A percentile compares a stretch with the other conserved stretches of the same genome.
Conservation (phyloP, 1,284 basidiomycete genomes). For the Xerocomus cyaneibrunnescens region DNA sequence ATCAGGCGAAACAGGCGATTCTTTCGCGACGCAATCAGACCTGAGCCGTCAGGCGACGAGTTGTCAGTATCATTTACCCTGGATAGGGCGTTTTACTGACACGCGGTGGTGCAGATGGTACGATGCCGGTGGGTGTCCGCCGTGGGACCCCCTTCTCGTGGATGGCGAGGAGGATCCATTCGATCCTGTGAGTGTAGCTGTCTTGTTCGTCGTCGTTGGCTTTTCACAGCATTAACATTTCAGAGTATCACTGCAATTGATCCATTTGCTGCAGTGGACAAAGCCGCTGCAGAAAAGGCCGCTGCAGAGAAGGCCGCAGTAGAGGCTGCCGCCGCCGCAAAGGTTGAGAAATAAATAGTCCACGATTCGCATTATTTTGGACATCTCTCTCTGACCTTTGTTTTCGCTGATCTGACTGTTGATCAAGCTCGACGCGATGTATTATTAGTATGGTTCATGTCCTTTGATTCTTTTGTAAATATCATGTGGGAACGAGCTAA, state of each 20-base stretch:
- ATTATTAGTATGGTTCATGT: background rate
- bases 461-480: background rate
- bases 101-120: constrained; percentile 18
- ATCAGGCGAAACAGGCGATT: constrained; percentile 17
- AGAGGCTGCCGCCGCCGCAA: background rate
- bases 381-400: background rate
- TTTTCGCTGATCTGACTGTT: background rate
- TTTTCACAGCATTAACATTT: background rate
- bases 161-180: constrained; percentile 19
- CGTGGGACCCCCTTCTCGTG: constrained; percentile 33
- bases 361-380: no score
- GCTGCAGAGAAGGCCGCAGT: background rate
- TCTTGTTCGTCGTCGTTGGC: background rate
- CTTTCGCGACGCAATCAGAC: constrained; percentile 18
- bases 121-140: constrained; percentile 11
- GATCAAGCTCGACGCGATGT: background rate
- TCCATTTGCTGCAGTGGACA: constrained; percentile 8
- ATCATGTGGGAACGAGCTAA: background rate
- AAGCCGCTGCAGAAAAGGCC: constrained; percentile 1
- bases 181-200: constrained; percentile 6
- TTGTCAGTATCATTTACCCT: constrained; percentile 18
- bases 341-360: no score
- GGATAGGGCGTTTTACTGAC: background rate
- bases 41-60: constrained; percentile 18
- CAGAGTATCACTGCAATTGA: background rate